A percentile compares a stretch with the other conserved stretches of the same genome.
These are phyloP conservation scores for Xylariaceae sp. DNA, from an alignment of 2,329 filamentous ascomycete species.

Conservation along the genomic window DNA sequence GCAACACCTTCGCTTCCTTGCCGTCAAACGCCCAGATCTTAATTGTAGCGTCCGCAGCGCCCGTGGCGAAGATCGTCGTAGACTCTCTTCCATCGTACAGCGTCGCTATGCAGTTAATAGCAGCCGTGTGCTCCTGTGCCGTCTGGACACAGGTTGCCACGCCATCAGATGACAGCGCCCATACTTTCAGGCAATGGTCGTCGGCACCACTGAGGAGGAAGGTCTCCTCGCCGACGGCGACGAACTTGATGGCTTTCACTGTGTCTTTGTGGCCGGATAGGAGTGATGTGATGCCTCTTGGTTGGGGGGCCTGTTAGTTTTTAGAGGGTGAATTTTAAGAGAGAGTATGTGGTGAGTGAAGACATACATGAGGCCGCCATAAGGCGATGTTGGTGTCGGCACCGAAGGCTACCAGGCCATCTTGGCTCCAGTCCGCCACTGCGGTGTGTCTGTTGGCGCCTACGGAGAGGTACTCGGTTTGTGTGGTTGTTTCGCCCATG, in stretches of 20 bases:
- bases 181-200: slow-evolving; percentile 72
- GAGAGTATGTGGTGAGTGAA: no score
- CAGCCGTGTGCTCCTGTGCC: slow-evolving; percentile 61
- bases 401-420: slow-evolving; percentile 77
- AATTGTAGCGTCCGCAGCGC: slow-evolving; percentile 71
- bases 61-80: slow-evolving; percentile 61
- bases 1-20: slow-evolving; percentile 49
- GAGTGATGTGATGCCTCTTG: slow-evolving; percentile 58
- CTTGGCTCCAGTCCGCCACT: slow-evolving; percentile 79
- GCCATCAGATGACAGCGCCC: slow-evolving; percentile 43
- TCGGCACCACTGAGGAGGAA: slow-evolving; percentile 75
- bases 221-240: slow-evolving; percentile 42
- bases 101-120: slow-evolving; percentile 64
- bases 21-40: slow-evolving; percentile 62
- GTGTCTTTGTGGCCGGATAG: slow-evolving; percentile 71
- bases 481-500: slow-evolving; percentile 29
- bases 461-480: slow-evolving; percentile 57
- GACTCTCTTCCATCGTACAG: slow-evolving; percentile 28
- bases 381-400: slow-evolving; percentile 83
- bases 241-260: slow-evolving; percentile 80
- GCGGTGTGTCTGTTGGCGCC: slow-evolving; percentile 88
- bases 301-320: slow-evolving; percentile 29
- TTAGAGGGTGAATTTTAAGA: no score
- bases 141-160: slow-evolving; percentile 45
- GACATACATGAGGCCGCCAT: slow-evolving; percentile 71